phyloP scores from a whole-genome alignment of 768 basidiomycete species.

The Trametes cinnabarina region DNA sequence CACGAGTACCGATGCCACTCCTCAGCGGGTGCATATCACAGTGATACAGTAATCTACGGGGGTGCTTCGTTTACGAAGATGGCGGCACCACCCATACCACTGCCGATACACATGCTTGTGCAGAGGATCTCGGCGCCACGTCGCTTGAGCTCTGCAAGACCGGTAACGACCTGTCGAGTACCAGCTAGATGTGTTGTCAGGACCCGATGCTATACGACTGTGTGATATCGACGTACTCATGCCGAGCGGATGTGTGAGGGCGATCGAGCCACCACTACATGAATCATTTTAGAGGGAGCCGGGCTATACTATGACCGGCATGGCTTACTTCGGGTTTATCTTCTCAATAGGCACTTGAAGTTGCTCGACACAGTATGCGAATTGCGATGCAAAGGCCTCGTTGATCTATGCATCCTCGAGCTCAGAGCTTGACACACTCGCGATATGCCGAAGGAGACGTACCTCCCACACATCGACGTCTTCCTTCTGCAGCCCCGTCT shows the following conservation, averaged over 20 bases:
- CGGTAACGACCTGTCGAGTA: constrained; percentile 82
- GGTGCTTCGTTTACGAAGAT: constrained; percentile 69
- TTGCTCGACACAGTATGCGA: constrained; percentile 87
- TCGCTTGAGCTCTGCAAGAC: constrained; percentile 76
- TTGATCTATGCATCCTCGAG: constrained; percentile 58
- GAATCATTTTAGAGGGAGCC: too few relatives aligned
- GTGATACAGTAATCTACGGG: neutral
- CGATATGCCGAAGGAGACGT: neutral
- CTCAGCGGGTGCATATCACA: too few relatives aligned
- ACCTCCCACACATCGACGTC: constrained; percentile 81
- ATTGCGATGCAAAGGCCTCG: constrained; percentile 91
- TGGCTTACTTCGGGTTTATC: constrained; percentile 78
- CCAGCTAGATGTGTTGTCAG: constrained; percentile 52
- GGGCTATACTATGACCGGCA: too few relatives aligned
- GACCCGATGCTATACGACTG: neutral
- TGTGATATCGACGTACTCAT: constrained; percentile 57
- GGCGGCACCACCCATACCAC: constrained; percentile 86
- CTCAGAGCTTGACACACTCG: neutral
- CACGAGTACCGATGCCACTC: too few relatives aligned
- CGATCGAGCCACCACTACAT: constrained; percentile 80
- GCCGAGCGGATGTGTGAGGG: constrained; percentile 77
- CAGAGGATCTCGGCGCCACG: constrained; percentile 68
- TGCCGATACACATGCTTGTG: constrained; percentile 81
- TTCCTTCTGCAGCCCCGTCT: constrained; percentile 61
- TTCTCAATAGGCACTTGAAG: constrained; percentile 73